These are phyloP conservation scores for Schizosaccharomyces pombe DNA, from an alignment of 805 yeast species.

Conservation along the genomic window ASM294v3 CU329670.1:3168001-3168500, in stretches of 20 bases:
- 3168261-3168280: conserved; percentile 89
- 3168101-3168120: no score
- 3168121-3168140: no score
- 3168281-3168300: conserved; percentile 83
- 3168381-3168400: background rate
- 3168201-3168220: no score
- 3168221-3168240: conserved; percentile 89
- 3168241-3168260: conserved; percentile 68
- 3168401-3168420: background rate
- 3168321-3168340: conserved; percentile 85
- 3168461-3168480: background rate
- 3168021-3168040: no score
- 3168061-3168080: no score
- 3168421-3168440: background rate
- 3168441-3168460: background rate
- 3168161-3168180: no score
- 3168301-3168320: conserved; percentile 87
- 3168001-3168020: no score
- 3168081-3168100: no score
- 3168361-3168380: conserved; percentile 17
- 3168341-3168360: conserved; percentile 69
- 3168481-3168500: background rate
- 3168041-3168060: no score
- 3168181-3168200: no score
- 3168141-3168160: no score